Evolutionary conservation across 225 moss, liverwort and hornwort genomes (phyloP).

Genomic region (Pseudoscleropodium purum): DNA sequence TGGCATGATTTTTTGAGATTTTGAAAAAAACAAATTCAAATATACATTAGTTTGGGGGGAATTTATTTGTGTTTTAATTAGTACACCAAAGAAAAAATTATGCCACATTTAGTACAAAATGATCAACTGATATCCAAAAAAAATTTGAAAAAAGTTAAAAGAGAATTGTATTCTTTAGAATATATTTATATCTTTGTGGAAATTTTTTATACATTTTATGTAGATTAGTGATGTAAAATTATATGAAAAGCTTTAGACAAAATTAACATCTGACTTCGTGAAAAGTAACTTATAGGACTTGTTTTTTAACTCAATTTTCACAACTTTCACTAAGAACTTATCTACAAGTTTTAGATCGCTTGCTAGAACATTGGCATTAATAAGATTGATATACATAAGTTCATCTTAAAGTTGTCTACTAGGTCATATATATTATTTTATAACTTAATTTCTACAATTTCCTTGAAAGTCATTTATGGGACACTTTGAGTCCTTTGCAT

Average conservation of each 20-base stretch:
- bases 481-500: neutral
- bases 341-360: neutral
- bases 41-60: neutral
- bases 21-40: neutral
- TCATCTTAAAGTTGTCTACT: neutral
- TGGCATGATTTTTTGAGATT: neutral
- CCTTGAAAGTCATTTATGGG: neutral
- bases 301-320: neutral
- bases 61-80: neutral
- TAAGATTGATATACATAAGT: neutral
- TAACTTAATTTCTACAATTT: neutral
- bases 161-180: neutral
- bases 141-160: neutral
- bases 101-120: neutral
- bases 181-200: neutral
- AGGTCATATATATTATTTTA: neutral
- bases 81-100: neutral
- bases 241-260: neutral
- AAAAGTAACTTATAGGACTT: too few relatives aligned
- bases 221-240: neutral
- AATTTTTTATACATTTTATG: neutral
- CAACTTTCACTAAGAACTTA: neutral
- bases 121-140: neutral
- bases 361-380: neutral
- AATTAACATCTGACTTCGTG: neutral